Conservation (phyloP, 1,284 basidiomycete species). For the Athelia sp. region DNA sequence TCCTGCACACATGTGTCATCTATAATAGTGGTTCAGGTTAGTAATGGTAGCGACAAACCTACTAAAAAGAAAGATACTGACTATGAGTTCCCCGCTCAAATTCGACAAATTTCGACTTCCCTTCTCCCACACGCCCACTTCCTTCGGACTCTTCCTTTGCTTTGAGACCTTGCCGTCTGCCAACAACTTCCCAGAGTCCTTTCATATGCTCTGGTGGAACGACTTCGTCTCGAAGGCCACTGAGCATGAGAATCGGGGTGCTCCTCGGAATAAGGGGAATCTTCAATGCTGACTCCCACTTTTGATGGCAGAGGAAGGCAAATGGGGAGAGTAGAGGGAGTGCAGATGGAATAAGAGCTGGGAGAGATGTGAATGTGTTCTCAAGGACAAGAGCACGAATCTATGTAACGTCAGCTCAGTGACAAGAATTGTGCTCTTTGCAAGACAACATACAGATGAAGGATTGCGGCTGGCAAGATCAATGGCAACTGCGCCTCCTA, state of each 20-base stretch:
- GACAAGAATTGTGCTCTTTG: neutral
- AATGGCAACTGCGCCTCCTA: slow-evolving; percentile 94
- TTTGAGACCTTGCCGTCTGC: slow-evolving; percentile 18
- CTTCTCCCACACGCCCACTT: slow-evolving; percentile 31
- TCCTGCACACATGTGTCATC: slow-evolving; percentile 68
- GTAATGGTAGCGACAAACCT: neutral
- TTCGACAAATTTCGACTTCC: slow-evolving; percentile 49
- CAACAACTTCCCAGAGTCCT: slow-evolving; percentile 59
- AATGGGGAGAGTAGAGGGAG: slow-evolving; percentile 77
- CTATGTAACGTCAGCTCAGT: slow-evolving; percentile 25
- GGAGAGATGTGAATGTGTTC: slow-evolving; percentile 88
- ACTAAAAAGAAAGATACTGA: slow-evolving; percentile 27
- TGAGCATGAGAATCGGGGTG: slow-evolving; percentile 85
- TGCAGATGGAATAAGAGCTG: slow-evolving; percentile 74
- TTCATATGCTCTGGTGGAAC: slow-evolving; percentile 87
- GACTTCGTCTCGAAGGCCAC: slow-evolving; percentile 77
- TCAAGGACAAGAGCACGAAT: slow-evolving; percentile 83
- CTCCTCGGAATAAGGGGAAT: slow-evolving; percentile 63
- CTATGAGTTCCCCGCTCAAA: slow-evolving; percentile 70
- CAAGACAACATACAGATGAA: slow-evolving; percentile 41
- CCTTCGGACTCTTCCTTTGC: slow-evolving; percentile 19
- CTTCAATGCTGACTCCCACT: slow-evolving; percentile 81
- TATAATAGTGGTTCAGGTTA: slow-evolving; percentile 17
- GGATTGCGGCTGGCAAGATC: slow-evolving; percentile 83
- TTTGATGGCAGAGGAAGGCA: slow-evolving; percentile 83